Conservation (phyloP, 805 yeast species). For the Hyphopichia homilentoma region DNA sequence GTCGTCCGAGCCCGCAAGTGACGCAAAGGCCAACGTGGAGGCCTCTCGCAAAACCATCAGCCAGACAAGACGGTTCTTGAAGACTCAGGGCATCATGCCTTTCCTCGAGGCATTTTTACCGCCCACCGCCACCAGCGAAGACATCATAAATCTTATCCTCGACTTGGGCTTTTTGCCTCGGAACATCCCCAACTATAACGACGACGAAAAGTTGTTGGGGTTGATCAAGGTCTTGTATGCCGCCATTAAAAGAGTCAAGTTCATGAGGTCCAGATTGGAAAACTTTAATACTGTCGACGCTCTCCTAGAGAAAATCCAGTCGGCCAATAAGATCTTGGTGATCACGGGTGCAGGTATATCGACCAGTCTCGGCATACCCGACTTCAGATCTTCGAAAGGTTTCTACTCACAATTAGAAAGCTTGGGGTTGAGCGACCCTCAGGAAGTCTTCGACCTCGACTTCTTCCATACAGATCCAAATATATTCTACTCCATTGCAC, state of each 20-base stretch:
- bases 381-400: slow-evolving; percentile 52
- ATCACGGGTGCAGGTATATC: slow-evolving; percentile 46
- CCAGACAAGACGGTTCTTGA: slow-evolving; percentile 45
- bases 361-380: slow-evolving; percentile 43
- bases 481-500: slow-evolving; percentile 40
- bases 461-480: slow-evolving; percentile 35
- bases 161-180: slow-evolving; percentile 57
- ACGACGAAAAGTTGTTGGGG: slow-evolving; percentile 42
- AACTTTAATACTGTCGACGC: slow-evolving; percentile 57
- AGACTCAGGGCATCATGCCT: slow-evolving; percentile 52
- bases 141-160: slow-evolving; percentile 53
- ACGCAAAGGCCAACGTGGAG: no score
- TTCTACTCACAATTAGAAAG: slow-evolving; percentile 55
- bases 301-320: slow-evolving; percentile 49
- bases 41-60: slow-evolving; percentile 1
- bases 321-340: slow-evolving; percentile 42
- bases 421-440: slow-evolving; percentile 40
- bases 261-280: slow-evolving; percentile 52
- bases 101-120: slow-evolving; percentile 65
- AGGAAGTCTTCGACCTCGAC: slow-evolving; percentile 40
- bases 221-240: slow-evolving; percentile 52
- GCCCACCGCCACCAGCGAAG: slow-evolving; percentile 53
- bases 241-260: slow-evolving; percentile 61
- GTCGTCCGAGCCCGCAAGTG: no score
- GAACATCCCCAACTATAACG: slow-evolving; percentile 25